These are phyloP conservation scores for Bullera alba DNA, from an alignment of 768 basidiomycete species.

Conservation along the genomic window DNA sequence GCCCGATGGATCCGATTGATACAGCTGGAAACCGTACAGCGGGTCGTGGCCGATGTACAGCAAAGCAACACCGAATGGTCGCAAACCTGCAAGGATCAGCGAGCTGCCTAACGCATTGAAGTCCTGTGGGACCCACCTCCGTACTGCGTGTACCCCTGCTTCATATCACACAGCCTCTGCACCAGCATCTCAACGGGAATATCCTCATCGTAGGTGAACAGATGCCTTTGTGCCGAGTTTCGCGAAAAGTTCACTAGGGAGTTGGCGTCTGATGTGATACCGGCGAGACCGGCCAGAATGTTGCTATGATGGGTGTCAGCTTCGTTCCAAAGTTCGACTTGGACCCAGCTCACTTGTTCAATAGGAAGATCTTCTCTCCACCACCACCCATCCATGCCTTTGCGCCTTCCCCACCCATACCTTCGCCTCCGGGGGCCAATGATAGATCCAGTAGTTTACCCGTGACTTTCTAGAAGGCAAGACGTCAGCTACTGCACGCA, in stretches of 20 bases:
- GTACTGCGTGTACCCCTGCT: constrained; percentile 96
- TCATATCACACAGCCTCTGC: constrained; percentile 89
- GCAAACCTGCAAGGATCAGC: constrained; percentile 61
- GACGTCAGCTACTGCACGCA: neutral
- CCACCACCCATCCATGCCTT: constrained; percentile 63
- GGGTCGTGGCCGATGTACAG: constrained; percentile 96
- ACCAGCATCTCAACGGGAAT: constrained; percentile 95
- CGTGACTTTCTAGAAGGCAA: constrained; percentile 76
- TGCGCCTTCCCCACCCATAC: constrained; percentile 48
- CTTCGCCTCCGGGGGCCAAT: constrained; percentile 74
- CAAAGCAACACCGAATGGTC: constrained; percentile 95
- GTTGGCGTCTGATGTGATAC: constrained; percentile 93
- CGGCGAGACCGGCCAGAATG: constrained; percentile 89
- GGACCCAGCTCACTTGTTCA: constrained; percentile 57
- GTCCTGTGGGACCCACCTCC: constrained; percentile 57
- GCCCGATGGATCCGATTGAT: constrained; percentile 95
- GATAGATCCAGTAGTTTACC: constrained; percentile 93
- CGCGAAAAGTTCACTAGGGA: constrained; percentile 93
- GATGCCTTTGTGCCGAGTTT: constrained; percentile 78
- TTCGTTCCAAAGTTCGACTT: constrained; percentile 46
- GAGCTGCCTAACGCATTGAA: neutral
- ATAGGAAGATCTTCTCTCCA: constrained; percentile 93
- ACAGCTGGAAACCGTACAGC: constrained; percentile 92
- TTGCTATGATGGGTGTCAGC: constrained; percentile 56
- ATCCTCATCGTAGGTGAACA: constrained; percentile 88